These are phyloP conservation scores for Cryptococcus sp. DNA, from an alignment of 1,284 basidiomycete genomes.

Conservation along the genomic window DNA sequence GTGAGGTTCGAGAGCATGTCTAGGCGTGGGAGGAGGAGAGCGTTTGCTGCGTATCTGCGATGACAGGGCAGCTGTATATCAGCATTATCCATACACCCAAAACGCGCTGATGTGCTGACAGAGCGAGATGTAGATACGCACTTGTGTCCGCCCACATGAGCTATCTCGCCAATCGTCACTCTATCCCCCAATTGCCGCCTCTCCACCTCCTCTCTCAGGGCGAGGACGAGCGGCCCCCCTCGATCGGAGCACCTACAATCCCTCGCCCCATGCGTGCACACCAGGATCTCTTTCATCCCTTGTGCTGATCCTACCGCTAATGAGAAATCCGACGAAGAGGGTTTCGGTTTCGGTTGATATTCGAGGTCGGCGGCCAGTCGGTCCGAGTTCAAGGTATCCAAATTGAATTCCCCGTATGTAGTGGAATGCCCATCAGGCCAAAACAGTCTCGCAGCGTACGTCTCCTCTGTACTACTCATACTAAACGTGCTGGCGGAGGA, in stretches of 20 bases:
- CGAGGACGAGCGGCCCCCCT: conserved; percentile 57
- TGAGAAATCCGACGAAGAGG: not conserved
- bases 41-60: conserved; percentile 72
- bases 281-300: conserved; percentile 58
- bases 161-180: conserved; percentile 64
- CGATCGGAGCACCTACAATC: conserved; percentile 74
- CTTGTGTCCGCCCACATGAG: conserved; percentile 83
- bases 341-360: conserved; percentile 17
- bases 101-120: not conserved
- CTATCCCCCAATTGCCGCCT: conserved; percentile 18
- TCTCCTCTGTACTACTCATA: conserved; percentile 14
- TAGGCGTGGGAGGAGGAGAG: conserved; percentile 71
- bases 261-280: conserved; percentile 70
- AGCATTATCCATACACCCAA: not conserved
- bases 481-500: conserved; percentile 8
- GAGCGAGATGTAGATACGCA: conserved; percentile 51
- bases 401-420: conserved; percentile 21
- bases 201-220: conserved; percentile 52
- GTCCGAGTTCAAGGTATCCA: conserved; percentile 17
- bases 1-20: conserved; percentile 72
- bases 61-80: not conserved
- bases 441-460: conserved; percentile 38
- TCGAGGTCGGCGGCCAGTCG: conserved; percentile 16
- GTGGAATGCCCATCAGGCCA: conserved; percentile 38
- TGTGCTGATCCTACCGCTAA: not conserved